Evolutionary conservation across 805 yeast genomes (phyloP).

Genomic region (Osmozyma mogii): DNA sequence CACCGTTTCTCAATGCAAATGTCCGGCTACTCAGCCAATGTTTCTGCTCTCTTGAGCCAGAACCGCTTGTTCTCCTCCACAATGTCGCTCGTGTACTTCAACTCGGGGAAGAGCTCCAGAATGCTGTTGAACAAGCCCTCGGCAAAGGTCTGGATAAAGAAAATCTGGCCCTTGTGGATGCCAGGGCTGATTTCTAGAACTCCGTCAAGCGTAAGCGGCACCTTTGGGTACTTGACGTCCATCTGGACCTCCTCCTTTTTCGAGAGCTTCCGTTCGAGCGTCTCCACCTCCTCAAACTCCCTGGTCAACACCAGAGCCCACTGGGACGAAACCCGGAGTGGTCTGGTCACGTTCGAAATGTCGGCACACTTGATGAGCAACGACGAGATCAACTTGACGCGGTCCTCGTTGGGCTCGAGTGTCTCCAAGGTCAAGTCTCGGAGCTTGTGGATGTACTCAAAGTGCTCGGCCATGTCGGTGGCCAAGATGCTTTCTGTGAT

Average conservation of each 20-base stretch:
- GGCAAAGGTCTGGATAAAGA: conserved; percentile 80
- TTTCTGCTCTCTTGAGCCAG: conserved; percentile 40
- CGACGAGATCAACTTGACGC: conserved; percentile 44
- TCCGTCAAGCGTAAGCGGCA: conserved; percentile 33
- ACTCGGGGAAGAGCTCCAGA: conserved; percentile 51
- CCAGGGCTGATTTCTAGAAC: conserved; percentile 40
- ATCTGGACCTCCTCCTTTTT: conserved; percentile 1
- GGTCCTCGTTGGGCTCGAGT: conserved; percentile 15
- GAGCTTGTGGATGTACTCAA: conserved; percentile 55
- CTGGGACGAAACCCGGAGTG: conserved; percentile 62
- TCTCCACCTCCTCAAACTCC: conserved; percentile 65
- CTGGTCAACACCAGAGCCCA: conserved; percentile 81
- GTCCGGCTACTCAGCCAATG: no score
- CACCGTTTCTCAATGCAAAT: no score
- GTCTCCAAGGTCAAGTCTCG: conserved; percentile 18
- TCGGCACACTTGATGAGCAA: conserved; percentile 90
- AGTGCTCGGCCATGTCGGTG: conserved; percentile 92
- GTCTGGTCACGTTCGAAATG: conserved; percentile 86
- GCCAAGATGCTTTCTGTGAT: conserved; percentile 34
- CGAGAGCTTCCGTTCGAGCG: conserved; percentile 34
- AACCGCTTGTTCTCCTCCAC: conserved; percentile 45
- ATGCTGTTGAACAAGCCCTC: conserved; percentile 64
- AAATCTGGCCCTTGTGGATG: conserved; percentile 67
- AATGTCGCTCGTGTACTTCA: conserved; percentile 47
- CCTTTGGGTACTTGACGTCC: conserved; percentile 20